phyloP scores from a whole-genome alignment of 768 basidiomycete genomes.

The Tulasnella sp. region DNA sequence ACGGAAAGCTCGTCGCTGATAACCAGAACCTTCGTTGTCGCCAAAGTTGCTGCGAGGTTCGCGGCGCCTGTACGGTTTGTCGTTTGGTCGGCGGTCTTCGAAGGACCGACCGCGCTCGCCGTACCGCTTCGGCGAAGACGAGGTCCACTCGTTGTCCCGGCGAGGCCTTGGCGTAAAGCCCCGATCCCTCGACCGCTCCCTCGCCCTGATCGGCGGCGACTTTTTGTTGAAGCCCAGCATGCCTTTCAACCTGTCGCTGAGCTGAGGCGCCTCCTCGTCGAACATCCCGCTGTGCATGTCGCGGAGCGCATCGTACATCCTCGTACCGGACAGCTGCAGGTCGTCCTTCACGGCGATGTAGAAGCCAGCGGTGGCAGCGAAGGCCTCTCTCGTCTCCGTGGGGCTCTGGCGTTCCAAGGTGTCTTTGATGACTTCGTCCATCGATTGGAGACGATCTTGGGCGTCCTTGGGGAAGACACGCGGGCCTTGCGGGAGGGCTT shows the following conservation, averaged over 20 bases:
- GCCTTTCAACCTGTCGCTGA: not conserved
- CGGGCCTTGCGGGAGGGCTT: not conserved
- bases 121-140: not conserved
- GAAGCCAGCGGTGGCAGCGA: conserved; percentile 17
- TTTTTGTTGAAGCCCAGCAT: conserved; percentile 5
- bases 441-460: not conserved
- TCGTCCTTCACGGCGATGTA: not conserved
- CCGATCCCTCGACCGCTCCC: not conserved
- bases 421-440: not conserved
- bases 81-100: not conserved
- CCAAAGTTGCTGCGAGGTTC: not conserved
- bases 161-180: not conserved
- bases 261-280: conserved; percentile 3
- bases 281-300: conserved; percentile 10
- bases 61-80: not conserved
- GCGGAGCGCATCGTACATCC: not conserved
- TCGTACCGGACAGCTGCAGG: not conserved
- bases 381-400: not conserved
- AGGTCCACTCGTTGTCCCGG: not conserved
- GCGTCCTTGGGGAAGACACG: not conserved
- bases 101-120: not conserved
- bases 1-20: not conserved
- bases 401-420: not conserved
- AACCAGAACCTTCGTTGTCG: not conserved
- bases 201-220: not conserved